Conservation (phyloP, 306 rosid species). For the Pyrus betulifolia region DNA sequence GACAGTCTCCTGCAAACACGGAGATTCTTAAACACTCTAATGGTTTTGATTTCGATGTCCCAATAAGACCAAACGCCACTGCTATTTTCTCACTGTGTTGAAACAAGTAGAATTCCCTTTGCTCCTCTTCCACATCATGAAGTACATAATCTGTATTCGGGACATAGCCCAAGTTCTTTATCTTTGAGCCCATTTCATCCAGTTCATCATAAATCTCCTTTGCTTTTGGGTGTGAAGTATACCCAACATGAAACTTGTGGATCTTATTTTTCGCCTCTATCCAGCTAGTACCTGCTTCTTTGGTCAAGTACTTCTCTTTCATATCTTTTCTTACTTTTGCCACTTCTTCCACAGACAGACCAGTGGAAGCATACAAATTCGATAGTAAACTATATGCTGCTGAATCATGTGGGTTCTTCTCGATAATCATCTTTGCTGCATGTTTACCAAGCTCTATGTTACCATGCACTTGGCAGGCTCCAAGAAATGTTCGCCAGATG, state of each 20-base stretch:
- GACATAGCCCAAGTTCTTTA: slow-evolving; percentile 14
- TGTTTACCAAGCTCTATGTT: slow-evolving; percentile 16
- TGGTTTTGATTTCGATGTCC: slow-evolving; percentile 6
- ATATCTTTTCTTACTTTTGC: slow-evolving; percentile 13
- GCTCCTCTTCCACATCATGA: slow-evolving; percentile 14
- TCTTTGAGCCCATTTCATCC: not conserved
- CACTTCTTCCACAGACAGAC: slow-evolving; percentile 11
- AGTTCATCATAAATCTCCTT: slow-evolving; percentile 16
- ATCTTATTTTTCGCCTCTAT: slow-evolving; percentile 10
- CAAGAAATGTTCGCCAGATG: slow-evolving; percentile 28
- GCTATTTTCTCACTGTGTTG: slow-evolving; percentile 28
- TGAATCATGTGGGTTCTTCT: slow-evolving; percentile 15
- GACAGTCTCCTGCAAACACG: slow-evolving; percentile 21
- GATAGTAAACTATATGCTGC: slow-evolving; percentile 18
- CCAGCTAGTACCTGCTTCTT: slow-evolving; percentile 24
- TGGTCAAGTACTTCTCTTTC: slow-evolving; percentile 13
- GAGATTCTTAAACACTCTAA: slow-evolving; percentile 20
- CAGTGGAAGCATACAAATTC: slow-evolving; percentile 10
- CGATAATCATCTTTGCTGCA: slow-evolving; percentile 11
- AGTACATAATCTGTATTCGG: slow-evolving; percentile 19
- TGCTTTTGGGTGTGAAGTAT: slow-evolving; percentile 12
- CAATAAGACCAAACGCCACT: slow-evolving; percentile 19
- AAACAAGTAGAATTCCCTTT: slow-evolving; percentile 9
- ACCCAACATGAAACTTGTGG: slow-evolving; percentile 22
- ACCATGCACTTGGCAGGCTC: slow-evolving; percentile 18